A percentile compares a stretch with the other conserved stretches of the same genome.
Conservation (phyloP, 345 rosid genomes). For the Balakata baccata region DNA sequence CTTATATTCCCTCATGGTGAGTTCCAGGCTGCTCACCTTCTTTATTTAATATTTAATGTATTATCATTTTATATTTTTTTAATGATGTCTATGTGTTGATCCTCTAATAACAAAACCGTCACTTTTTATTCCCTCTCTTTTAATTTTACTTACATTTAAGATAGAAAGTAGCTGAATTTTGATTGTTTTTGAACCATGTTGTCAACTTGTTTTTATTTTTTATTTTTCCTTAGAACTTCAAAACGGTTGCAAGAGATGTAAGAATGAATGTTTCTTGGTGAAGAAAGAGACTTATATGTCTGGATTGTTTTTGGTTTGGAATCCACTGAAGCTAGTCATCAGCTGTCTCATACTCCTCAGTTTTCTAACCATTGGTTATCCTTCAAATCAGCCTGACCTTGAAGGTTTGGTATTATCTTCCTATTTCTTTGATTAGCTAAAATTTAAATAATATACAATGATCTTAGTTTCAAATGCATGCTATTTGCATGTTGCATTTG, state of each 20-base stretch:
- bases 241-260: conserved; percentile 28
- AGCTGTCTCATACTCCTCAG: conserved; percentile 40
- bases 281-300: conserved; percentile 14
- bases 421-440: not conserved
- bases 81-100: not conserved
- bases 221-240: conserved; percentile 19
- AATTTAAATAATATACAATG: not conserved
- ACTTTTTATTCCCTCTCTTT: too few species aligned
- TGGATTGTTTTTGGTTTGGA: conserved; percentile 30
- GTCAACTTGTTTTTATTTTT: not conserved
- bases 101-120: not conserved
- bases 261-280: conserved; percentile 15
- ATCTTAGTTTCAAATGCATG: not conserved
- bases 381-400: conserved; percentile 55
- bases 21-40: not conserved
- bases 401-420: conserved; percentile 49
- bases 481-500: not conserved
- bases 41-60: not conserved
- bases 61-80: not conserved
- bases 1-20: too few species aligned
- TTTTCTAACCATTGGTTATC: conserved; percentile 31
- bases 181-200: not conserved
- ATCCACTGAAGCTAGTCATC: conserved; percentile 27
- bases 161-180: not conserved
- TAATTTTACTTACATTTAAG: not conserved